A percentile compares a stretch with the other conserved stretches of the same genome.
phyloP scores from a whole-genome alignment of 805 yeast species.

The Pichia cabralensis region DNA sequence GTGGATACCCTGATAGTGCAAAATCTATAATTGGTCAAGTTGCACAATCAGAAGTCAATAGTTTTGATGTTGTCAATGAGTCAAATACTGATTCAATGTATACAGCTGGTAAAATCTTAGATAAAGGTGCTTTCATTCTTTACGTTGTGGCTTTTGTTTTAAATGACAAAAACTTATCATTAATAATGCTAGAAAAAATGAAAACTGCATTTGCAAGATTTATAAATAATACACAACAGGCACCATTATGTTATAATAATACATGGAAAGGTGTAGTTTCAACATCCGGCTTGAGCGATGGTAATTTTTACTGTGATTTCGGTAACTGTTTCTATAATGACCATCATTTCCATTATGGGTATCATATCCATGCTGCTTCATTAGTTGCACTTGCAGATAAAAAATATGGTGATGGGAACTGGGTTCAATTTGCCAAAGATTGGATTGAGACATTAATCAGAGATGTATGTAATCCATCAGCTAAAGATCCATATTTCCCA shows the following conservation, averaged over 20 bases:
- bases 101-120: constrained; percentile 78
- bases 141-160: constrained; percentile 63
- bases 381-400: constrained; percentile 58
- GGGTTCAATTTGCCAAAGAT: constrained; percentile 37
- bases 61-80: constrained; percentile 42
- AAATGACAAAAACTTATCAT: constrained; percentile 42
- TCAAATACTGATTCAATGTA: constrained; percentile 81
- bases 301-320: constrained; percentile 36
- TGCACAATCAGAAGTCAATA: constrained; percentile 43
- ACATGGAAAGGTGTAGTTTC: constrained; percentile 75
- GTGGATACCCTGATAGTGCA: constrained; percentile 26
- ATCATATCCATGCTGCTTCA: constrained; percentile 76
- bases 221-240: constrained; percentile 54
- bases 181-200: constrained; percentile 42
- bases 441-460: constrained; percentile 56
- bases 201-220: constrained; percentile 64
- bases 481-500: constrained; percentile 47
- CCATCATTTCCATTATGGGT: constrained; percentile 84
- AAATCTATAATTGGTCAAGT: constrained; percentile 33
- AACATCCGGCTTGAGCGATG: constrained; percentile 38
- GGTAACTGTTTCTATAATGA: constrained; percentile 77
- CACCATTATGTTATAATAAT: constrained; percentile 71
- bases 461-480: constrained; percentile 58
- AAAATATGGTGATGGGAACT: constrained; percentile 37
- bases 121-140: constrained; percentile 82